These are phyloP conservation scores for Alternaria sp. DNA, from an alignment of 2,329 filamentous ascomycete genomes.

Conservation along the genomic window DNA sequence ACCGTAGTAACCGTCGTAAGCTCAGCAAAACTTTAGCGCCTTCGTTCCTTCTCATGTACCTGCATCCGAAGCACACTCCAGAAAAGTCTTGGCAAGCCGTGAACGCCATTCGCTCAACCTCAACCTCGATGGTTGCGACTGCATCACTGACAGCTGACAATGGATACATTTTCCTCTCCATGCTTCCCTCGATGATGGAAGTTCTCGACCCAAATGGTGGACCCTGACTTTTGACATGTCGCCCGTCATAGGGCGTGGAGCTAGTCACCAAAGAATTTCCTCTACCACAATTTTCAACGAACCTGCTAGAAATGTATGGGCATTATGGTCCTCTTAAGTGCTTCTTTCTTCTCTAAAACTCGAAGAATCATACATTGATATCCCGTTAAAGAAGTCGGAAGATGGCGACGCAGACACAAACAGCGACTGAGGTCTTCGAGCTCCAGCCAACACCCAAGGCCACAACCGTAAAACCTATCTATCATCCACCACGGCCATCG, in stretches of 20 bases:
- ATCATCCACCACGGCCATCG: neutral
- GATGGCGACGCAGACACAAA: conserved; percentile 6
- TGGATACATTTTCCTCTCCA: neutral
- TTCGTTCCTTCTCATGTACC: neutral
- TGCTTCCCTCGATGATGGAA: neutral
- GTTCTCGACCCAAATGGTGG: neutral
- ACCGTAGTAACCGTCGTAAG: neutral
- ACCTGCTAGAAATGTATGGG: neutral
- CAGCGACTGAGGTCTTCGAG: neutral
- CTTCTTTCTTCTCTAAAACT: neutral
- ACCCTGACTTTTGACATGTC: neutral
- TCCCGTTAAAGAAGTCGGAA: neutral
- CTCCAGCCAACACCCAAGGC: neutral
- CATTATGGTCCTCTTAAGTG: neutral
- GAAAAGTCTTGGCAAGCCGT: neutral
- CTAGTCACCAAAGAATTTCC: neutral
- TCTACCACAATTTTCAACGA: neutral
- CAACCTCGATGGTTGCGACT: neutral
- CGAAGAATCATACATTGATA: neutral
- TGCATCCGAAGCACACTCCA: neutral
- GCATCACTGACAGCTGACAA: neutral
- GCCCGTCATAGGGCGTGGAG: neutral
- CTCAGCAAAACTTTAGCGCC: neutral
- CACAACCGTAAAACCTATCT: neutral
- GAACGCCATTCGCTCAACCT: neutral